These are phyloP conservation scores for Mikania micrantha DNA, from an alignment of 129 eudicot species.

Conservation along the genomic window DNA sequence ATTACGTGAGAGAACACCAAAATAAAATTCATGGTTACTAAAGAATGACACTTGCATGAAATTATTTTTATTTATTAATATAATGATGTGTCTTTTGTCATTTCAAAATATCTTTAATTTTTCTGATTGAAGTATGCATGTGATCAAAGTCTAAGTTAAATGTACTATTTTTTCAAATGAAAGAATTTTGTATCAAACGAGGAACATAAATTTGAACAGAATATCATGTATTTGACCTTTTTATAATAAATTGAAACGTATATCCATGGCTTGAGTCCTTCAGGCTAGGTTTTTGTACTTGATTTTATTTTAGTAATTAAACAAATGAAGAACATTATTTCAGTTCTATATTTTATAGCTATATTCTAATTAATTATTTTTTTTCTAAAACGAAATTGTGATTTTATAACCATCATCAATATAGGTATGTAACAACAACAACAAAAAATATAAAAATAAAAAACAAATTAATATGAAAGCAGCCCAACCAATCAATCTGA, in stretches of 20 bases:
- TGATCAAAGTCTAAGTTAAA: conserved; percentile 15
- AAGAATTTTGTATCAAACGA: background rate
- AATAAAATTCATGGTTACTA: too few relatives aligned
- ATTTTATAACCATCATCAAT: too few relatives aligned
- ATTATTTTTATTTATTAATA: too few relatives aligned
- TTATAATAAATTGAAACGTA: background rate
- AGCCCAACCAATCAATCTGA: too few relatives aligned
- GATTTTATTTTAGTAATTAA: background rate
- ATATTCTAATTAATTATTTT: too few relatives aligned
- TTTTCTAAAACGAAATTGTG: too few relatives aligned
- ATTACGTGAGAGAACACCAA: too few relatives aligned
- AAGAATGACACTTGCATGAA: too few relatives aligned
- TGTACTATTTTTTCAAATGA: background rate
- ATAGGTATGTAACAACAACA: too few relatives aligned
- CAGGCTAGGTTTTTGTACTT: background rate
- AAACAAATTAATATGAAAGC: too few relatives aligned
- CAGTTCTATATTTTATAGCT: background rate
- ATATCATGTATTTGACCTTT: conserved; percentile 19
- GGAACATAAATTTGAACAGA: background rate
- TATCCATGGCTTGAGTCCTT: conserved; percentile 11
- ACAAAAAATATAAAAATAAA: too few relatives aligned
- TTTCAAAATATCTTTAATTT: background rate
- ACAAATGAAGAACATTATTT: background rate
- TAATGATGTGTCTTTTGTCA: too few relatives aligned
- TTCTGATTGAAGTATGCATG: background rate